phyloP scores from a whole-genome alignment of 1,139 yeast genomes.

The Magnusiomyces starmeri region DNA sequence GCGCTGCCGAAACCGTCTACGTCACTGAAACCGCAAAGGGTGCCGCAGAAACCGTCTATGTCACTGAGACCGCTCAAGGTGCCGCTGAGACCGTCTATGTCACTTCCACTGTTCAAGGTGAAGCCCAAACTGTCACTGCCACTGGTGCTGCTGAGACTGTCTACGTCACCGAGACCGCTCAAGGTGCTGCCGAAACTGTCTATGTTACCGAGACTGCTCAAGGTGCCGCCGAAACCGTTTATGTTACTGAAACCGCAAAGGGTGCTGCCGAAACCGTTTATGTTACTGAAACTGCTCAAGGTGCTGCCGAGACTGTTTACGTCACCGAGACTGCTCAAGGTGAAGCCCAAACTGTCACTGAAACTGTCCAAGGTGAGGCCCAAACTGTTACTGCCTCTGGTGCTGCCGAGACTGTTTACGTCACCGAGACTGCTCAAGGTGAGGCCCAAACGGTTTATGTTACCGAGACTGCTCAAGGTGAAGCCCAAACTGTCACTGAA shows the following conservation, averaged over 20 bases:
- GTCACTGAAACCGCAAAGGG: conserved; percentile 13
- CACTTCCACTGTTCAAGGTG: conserved; percentile 13
- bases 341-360: conserved; percentile 3
- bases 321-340: conserved; percentile 3
- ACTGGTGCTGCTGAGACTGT: conserved; percentile 5
- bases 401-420: not conserved
- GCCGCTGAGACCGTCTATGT: conserved; percentile 13
- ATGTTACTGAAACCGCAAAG: conserved; percentile 10
- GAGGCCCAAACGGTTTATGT: not conserved
- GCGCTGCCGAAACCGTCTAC: conserved; percentile 15
- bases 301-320: conserved; percentile 5
- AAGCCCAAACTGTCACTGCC: conserved; percentile 17
- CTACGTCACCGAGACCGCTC: not conserved
- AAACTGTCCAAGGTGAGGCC: not conserved
- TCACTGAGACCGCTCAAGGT: conserved; percentile 10
- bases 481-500: not conserved
- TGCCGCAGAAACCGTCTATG: conserved; percentile 15
- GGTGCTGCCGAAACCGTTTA: not conserved
- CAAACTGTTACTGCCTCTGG: not conserved
- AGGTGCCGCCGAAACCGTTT: conserved; percentile 5
- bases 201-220: conserved; percentile 1
- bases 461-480: too few relatives aligned
- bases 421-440: not conserved
- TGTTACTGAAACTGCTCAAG: not conserved
- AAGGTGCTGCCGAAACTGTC: conserved; percentile 14